phyloP scores from a whole-genome alignment of 805 yeast species.

The Hanseniaspora meyeri region DNA sequence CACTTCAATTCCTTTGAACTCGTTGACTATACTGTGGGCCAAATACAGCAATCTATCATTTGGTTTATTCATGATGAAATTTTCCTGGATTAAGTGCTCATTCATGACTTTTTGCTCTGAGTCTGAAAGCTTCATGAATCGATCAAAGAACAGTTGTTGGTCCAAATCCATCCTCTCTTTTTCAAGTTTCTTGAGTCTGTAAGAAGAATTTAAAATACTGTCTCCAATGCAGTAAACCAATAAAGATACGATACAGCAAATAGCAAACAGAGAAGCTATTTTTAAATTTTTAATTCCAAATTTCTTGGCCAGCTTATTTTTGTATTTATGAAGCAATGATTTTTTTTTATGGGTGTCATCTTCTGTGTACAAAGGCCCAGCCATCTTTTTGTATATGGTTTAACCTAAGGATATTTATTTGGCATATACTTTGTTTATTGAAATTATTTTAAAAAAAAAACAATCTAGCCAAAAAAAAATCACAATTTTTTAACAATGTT shows the following conservation, averaged over 20 bases:
- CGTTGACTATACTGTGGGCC: conserved; percentile 4
- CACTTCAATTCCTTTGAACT: not conserved
- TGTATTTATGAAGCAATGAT: not conserved
- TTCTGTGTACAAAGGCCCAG: not conserved
- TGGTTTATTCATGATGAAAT: conserved; percentile 4
- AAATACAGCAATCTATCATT: not conserved
- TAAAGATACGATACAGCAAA: not conserved
- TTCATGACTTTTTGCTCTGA: not conserved
- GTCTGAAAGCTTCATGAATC: conserved; percentile 1
- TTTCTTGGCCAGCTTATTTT: not conserved
- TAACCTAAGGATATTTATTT: not conserved
- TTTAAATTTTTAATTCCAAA: not conserved
- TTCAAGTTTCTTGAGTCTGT: not conserved
- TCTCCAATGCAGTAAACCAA: not conserved
- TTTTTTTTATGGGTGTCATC: not conserved
- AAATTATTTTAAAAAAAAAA: too few species aligned
- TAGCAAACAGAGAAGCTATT: not conserved
- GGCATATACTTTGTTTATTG: too few species aligned
- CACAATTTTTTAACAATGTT: too few species aligned
- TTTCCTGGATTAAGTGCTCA: not conserved
- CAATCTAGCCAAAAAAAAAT: too few species aligned
- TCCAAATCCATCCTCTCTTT: not conserved
- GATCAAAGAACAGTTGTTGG: not conserved
- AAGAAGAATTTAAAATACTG: not conserved
- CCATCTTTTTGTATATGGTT: not conserved